Conservation (phyloP, 139 green algal genomes). For the Pycnococcus provasolii region DNA sequence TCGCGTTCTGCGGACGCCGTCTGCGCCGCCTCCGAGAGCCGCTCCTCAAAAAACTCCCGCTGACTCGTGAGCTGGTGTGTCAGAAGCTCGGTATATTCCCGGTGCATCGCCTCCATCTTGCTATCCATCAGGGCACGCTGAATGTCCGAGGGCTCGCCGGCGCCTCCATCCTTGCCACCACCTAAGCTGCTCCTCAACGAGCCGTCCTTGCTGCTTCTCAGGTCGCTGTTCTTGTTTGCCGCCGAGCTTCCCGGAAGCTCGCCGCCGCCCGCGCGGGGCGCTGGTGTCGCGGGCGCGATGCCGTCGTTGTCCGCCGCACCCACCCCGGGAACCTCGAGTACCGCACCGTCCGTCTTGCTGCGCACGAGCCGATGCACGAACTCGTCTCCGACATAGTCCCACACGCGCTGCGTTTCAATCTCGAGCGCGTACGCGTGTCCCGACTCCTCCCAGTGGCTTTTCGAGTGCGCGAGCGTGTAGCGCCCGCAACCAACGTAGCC, state of each 20-base stretch:
- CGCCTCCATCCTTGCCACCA: background rate
- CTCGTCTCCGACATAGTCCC: conserved; percentile 89
- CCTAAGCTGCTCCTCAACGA: background rate
- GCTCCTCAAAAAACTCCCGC: conserved; percentile 66
- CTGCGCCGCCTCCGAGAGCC: background rate
- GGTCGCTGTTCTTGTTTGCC: conserved; percentile 2
- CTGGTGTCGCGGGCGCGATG: background rate
- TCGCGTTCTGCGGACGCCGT: background rate
- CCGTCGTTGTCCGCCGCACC: conserved; percentile 2
- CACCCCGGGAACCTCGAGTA: conserved; percentile 78
- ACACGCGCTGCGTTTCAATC: conserved; percentile 83
- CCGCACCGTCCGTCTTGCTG: conserved; percentile 78
- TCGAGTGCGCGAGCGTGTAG: conserved; percentile 69
- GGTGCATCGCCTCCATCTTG: conserved; percentile 37
- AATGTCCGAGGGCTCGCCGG: conserved; percentile 24
- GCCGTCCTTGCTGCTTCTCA: background rate
- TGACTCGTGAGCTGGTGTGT: conserved; percentile 80
- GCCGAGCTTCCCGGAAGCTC: background rate
- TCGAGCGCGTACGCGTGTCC: conserved; percentile 88
- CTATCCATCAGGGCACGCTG: conserved; percentile 53
- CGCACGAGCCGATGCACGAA: conserved; percentile 95
- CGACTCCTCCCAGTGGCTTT: conserved; percentile 66
- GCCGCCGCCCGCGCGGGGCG: background rate
- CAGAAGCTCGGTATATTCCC: conserved; percentile 86
- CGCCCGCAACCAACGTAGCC: conserved; percentile 78